A percentile compares a stretch with the other conserved stretches of the same genome.
Evolutionary conservation across 2,329 filamentous ascomycete species (phyloP).

Genomic region (Sclerotiophoma versabilis): DNA sequence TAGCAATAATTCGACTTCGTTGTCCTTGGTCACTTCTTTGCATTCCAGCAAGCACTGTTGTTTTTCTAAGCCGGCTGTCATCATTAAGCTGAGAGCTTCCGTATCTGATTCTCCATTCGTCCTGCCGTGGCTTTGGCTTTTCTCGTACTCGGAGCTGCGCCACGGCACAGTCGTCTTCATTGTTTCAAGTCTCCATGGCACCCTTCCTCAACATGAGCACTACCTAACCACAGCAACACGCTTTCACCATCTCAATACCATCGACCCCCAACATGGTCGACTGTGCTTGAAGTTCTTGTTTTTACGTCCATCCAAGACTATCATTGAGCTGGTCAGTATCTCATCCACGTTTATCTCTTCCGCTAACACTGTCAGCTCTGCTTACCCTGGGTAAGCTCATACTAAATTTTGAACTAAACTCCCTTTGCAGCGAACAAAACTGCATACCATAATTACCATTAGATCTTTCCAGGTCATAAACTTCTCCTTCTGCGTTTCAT

Average conservation of each 20-base stretch:
- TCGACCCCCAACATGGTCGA: not conserved
- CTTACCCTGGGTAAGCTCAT: not conserved
- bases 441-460: not conserved
- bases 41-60: no score
- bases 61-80: no score
- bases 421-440: not conserved
- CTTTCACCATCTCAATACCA: conserved; percentile 6
- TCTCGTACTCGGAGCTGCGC: no score
- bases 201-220: conserved; percentile 1
- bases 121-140: no score
- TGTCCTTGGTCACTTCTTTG: no score
- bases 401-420: not conserved
- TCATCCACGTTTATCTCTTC: not conserved
- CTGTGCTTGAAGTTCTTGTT: not conserved
- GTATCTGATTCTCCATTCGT: no score
- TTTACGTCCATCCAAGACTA: not conserved
- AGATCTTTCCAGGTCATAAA: not conserved
- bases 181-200: conserved; percentile 5
- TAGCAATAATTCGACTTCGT: no score
- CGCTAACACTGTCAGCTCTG: conserved; percentile 4
- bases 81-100: no score
- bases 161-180: no score
- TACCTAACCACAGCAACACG: not conserved
- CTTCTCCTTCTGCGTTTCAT: not conserved
- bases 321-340: conserved; percentile 3